Percentiles rank a stretch among this genome's conserved stretches.
Conservation (phyloP, 1,284 basidiomycete species). For the Somion occarium region DNA sequence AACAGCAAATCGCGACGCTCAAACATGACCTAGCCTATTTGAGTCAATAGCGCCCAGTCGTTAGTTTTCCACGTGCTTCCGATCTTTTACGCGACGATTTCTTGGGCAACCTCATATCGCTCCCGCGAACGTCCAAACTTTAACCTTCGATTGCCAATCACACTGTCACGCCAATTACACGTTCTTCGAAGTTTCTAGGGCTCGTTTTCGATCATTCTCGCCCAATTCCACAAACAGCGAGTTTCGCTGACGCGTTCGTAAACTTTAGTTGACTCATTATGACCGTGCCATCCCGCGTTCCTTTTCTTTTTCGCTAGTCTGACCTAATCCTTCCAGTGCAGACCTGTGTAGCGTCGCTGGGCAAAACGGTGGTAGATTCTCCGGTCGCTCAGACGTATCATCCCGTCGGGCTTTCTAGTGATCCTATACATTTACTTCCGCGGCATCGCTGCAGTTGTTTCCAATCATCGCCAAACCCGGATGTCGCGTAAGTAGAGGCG, state of each 20-base stretch:
- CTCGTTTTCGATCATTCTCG: neutral
- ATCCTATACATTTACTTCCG: neutral
- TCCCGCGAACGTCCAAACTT: neutral
- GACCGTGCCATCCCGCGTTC: neutral
- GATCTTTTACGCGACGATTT: neutral
- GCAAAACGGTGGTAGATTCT: too few relatives aligned
- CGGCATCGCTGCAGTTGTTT: neutral
- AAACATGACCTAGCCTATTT: neutral
- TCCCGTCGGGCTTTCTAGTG: too few relatives aligned
- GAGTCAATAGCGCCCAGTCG: neutral
- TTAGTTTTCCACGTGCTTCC: neutral
- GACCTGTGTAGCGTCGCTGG: too few relatives aligned
- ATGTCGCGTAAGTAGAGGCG: neutral
- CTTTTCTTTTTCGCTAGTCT: too few relatives aligned
- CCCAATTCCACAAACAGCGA: neutral
- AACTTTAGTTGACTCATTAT: neutral
- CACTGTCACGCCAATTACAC: neutral
- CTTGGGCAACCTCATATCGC: constrained; percentile 9
- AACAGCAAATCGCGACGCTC: neutral
- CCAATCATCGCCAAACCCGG: neutral
- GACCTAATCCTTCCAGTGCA: too few relatives aligned
- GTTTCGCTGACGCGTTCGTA: neutral
- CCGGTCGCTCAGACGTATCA: too few relatives aligned
- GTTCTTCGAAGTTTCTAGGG: neutral
- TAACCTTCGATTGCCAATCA: neutral